Percentiles rank a stretch among this genome's conserved stretches.
Conservation (phyloP, 345 rosid genomes). For the Microcos paniculata region DNA sequence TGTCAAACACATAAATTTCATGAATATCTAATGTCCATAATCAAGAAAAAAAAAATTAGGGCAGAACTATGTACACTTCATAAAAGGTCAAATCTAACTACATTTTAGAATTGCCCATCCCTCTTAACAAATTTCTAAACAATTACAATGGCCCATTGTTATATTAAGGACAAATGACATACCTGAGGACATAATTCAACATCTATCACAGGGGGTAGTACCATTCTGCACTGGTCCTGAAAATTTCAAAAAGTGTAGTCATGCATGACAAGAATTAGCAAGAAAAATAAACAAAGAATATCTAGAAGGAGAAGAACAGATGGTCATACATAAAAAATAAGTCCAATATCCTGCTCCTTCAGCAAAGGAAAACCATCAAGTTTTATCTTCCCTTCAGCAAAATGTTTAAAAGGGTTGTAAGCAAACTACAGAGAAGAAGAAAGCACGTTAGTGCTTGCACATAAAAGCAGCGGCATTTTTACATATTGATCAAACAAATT, state of each 20-base stretch:
- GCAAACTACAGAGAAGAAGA: neutral
- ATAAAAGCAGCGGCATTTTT: neutral
- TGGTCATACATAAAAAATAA: neutral
- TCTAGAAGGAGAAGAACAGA: neutral
- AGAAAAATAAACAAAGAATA: too few species aligned
- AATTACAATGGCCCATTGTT: neutral
- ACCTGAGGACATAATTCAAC: too few species aligned
- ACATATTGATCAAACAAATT: neutral
- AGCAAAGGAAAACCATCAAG: neutral
- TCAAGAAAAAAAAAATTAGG: too few species aligned
- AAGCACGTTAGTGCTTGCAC: neutral
- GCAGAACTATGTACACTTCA: too few species aligned
- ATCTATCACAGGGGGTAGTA: too few species aligned
- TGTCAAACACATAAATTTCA: too few species aligned
- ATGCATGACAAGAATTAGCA: too few species aligned
- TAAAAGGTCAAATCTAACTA: too few species aligned
- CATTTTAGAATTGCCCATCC: too few species aligned
- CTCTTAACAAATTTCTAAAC: too few species aligned
- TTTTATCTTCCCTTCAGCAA: neutral
- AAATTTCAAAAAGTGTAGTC: neutral
- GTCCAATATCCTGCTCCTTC: neutral
- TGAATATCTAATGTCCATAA: too few species aligned
- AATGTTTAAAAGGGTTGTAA: neutral
- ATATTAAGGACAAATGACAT: neutral
- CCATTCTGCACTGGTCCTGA: too few species aligned